phyloP scores from a whole-genome alignment of 139 green algal species.

The Monoraphidium neglectum region DNA sequence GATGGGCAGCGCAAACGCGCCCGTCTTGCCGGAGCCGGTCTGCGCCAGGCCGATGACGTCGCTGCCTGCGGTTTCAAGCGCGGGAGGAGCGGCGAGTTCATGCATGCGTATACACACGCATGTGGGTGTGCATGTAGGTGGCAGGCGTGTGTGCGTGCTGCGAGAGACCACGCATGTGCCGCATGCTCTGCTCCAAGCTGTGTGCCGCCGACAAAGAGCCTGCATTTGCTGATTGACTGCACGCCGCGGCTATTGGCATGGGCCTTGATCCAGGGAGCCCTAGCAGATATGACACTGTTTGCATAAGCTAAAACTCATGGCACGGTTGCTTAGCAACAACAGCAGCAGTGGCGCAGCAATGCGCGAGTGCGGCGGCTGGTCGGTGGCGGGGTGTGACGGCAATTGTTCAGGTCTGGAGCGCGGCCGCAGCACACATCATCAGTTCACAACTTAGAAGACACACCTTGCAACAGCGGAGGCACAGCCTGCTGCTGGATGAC shows the following conservation, averaged over 20 bases:
- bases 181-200: too few relatives aligned
- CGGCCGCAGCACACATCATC: neutral
- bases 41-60: constrained; percentile 99
- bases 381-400: too few relatives aligned
- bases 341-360: neutral
- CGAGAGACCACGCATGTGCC: too few relatives aligned
- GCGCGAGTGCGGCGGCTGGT: neutral
- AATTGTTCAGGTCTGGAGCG: neutral
- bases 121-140: neutral
- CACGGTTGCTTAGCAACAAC: too few relatives aligned
- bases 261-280: too few relatives aligned
- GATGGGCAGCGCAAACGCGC: constrained; percentile 96
- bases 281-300: too few relatives aligned
- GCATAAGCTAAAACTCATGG: too few relatives aligned
- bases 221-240: too few relatives aligned
- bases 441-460: neutral
- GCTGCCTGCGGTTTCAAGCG: constrained; percentile 55
- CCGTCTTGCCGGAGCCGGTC: constrained; percentile 98
- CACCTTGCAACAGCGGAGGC: constrained; percentile 76
- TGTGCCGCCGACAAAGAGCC: too few relatives aligned
- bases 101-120: neutral
- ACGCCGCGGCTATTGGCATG: too few relatives aligned
- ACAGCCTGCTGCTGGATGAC: constrained; percentile 88
- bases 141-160: too few relatives aligned
- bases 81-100: neutral